Evolutionary conservation across 306 rosid genomes (phyloP).

Genomic region (Begonia fuchsioides): DNA sequence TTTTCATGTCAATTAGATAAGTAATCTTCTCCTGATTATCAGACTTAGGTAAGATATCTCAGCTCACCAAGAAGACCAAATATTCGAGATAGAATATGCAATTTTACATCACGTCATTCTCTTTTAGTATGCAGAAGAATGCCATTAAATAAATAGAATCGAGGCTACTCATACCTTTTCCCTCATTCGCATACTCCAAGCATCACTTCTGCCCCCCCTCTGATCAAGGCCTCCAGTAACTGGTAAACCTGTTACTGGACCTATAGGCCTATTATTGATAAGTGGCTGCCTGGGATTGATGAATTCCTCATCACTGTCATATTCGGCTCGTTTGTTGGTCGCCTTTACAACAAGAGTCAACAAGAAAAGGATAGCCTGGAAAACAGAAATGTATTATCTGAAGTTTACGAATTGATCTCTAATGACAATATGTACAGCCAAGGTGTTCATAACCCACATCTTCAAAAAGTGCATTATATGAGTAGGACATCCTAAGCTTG

Average conservation of each 20-base stretch:
- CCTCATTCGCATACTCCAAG: constrained; percentile 98
- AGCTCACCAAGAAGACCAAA: not conserved
- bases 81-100: not conserved
- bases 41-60: too few species aligned
- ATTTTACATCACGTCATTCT: not conserved
- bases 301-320: constrained; percentile 90
- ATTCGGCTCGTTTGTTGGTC: constrained; percentile 56
- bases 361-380: constrained; percentile 75
- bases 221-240: constrained; percentile 60
- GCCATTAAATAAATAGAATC: not conserved
- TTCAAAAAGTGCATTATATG: too few species aligned
- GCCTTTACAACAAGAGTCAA: constrained; percentile 77
- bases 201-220: constrained; percentile 80
- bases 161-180: constrained; percentile 53
- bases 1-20: too few species aligned
- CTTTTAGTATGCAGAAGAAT: not conserved
- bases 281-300: constrained; percentile 74
- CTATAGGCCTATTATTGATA: constrained; percentile 56
- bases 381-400: not conserved
- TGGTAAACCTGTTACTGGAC: constrained; percentile 63
- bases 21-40: too few species aligned
- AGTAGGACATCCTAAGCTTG: too few species aligned
- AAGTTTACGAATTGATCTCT: not conserved
- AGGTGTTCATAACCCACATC: too few species aligned
- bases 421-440: too few species aligned